Evolutionary conservation across 495 filamentous ascomycete genomes (phyloP).

Genomic region (Aspergillus conjunctus): DNA sequence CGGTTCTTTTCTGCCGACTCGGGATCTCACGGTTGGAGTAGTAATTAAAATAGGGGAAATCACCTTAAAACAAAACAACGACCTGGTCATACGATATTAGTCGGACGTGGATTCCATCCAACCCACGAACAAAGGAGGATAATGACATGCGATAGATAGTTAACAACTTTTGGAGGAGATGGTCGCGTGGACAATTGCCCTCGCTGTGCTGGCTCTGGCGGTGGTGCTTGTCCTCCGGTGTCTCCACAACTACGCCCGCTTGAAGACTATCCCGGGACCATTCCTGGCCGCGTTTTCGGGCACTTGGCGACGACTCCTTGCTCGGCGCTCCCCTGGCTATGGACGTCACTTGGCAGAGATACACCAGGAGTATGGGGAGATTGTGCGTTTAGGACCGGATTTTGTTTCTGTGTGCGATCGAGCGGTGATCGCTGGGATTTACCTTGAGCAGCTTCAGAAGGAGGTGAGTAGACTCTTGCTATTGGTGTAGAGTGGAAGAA

Average conservation of each 20-base stretch:
- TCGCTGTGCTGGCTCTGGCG: conserved; percentile 7
- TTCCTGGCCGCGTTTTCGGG: conserved; percentile 15
- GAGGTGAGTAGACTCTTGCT: conserved; percentile 8
- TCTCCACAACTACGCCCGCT: conserved; percentile 23
- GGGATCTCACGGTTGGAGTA: conserved; percentile 17
- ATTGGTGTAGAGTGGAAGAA: not conserved
- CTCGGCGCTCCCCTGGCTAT: conserved; percentile 11
- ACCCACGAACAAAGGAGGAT: not conserved
- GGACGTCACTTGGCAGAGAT: conserved; percentile 27
- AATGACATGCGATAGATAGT: not conserved
- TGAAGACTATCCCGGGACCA: conserved; percentile 26
- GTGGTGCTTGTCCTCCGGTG: conserved; percentile 8
- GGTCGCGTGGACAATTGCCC: conserved; percentile 12
- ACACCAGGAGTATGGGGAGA: conserved; percentile 53
- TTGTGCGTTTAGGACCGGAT: conserved; percentile 60
- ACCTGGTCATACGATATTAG: not conserved
- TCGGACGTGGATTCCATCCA: not conserved
- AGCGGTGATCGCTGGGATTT: conserved; percentile 33
- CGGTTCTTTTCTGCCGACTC: conserved; percentile 13
- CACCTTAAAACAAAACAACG: too few relatives aligned
- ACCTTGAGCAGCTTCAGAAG: not conserved
- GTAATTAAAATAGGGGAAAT: not conserved
- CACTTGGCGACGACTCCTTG: conserved; percentile 19
- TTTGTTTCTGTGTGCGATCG: conserved; percentile 52
- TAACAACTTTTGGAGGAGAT: conserved; percentile 7